A percentile compares a stretch with the other conserved stretches of the same genome.
phyloP scores from a whole-genome alignment of 116 monocot genomes.

The Dioscorea cayenensis region DNA sequence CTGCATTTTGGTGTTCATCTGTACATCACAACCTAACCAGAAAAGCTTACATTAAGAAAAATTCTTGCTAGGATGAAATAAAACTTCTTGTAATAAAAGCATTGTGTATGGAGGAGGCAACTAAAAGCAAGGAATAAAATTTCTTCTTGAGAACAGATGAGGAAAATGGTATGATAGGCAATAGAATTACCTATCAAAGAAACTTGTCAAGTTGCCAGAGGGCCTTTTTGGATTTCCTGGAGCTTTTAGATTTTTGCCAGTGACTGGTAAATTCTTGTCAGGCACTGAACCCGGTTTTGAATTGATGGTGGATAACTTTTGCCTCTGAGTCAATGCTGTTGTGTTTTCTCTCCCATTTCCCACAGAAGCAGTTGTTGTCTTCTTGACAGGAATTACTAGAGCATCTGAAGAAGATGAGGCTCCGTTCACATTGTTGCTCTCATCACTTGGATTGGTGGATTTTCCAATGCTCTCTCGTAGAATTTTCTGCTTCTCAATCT shows the following conservation, averaged over 20 bases:
- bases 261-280: conserved; percentile 8
- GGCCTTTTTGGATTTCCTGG: conserved; percentile 25
- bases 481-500: conserved; percentile 84
- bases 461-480: conserved; percentile 42
- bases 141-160: neutral
- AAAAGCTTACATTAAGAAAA: too few species aligned
- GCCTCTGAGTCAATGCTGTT: conserved; percentile 5
- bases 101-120: too few species aligned
- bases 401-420: conserved; percentile 6
- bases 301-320: neutral
- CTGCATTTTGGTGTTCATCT: too few species aligned
- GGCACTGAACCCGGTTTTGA: conserved; percentile 7
- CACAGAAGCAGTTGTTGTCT: conserved; percentile 3
- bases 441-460: conserved; percentile 16
- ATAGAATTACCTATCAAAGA: conserved; percentile 78
- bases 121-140: too few species aligned
- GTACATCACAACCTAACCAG: too few species aligned
- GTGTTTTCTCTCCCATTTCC: conserved; percentile 10
- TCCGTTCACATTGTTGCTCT: conserved; percentile 7
- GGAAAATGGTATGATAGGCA: neutral
- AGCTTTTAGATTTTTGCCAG: conserved; percentile 15
- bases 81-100: too few species aligned
- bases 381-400: neutral
- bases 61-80: too few species aligned
- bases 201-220: conserved; percentile 23